Evolutionary conservation across 73 alveolate species (phyloP).

Genomic region (Uronychia setigera): DNA sequence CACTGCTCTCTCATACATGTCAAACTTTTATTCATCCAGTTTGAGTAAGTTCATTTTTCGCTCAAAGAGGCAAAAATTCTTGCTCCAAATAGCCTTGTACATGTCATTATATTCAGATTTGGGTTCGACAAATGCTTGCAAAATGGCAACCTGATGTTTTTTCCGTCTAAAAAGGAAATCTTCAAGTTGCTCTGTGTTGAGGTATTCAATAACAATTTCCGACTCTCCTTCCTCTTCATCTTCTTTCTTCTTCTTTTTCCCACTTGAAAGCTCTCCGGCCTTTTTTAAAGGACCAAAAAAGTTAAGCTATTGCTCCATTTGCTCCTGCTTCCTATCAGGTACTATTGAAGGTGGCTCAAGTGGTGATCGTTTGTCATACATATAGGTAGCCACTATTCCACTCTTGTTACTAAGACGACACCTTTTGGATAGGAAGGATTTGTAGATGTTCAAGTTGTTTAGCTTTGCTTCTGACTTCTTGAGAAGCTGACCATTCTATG

Average conservation of each 20-base stretch:
- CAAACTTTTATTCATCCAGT: conserved; percentile 75
- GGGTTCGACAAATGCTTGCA: conserved; percentile 87
- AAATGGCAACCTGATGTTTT: conserved; percentile 74
- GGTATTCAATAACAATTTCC: conserved; percentile 45
- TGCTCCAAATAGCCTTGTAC: conserved; percentile 81
- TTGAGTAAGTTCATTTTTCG: conserved; percentile 78
- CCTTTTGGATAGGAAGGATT: conserved; percentile 67
- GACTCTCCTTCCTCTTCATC: too few relatives aligned
- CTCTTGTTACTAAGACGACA: conserved; percentile 46
- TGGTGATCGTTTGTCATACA: conserved; percentile 37
- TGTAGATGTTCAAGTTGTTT: conserved; percentile 63
- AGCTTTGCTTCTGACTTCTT: conserved; percentile 53
- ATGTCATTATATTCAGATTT: conserved; percentile 72
- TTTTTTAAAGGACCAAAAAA: neutral
- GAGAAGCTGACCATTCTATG: conserved; percentile 55
- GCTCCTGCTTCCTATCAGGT: neutral
- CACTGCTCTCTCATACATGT: conserved; percentile 94
- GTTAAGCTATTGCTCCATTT: neutral
- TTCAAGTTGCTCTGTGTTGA: conserved; percentile 25
- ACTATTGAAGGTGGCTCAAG: neutral
- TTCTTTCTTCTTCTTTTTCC: conserved; percentile 1
- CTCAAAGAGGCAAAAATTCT: conserved; percentile 89
- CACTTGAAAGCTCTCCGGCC: neutral
- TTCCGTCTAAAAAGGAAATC: conserved; percentile 54
- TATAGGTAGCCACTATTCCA: conserved; percentile 86